Conservation (phyloP, 1,284 basidiomycete genomes). For the Cutaneotrichosporon cavernicola region DNA sequence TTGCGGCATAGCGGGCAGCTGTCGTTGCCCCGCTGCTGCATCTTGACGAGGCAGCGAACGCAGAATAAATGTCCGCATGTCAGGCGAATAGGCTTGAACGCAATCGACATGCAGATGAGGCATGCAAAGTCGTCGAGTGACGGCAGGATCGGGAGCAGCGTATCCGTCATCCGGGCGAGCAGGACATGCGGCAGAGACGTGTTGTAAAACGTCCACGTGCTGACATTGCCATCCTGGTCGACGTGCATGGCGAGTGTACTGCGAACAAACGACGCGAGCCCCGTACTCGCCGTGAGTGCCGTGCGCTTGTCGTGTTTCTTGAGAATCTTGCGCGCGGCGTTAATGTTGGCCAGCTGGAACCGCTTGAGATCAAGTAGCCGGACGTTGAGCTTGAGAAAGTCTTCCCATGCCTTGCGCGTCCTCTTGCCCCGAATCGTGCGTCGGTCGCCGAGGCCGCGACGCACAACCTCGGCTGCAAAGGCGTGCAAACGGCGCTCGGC, state of each 20-base stretch:
- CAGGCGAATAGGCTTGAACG: slow-evolving; percentile 84
- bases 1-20: slow-evolving; percentile 85
- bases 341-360: slow-evolving; percentile 82
- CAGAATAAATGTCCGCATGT: slow-evolving; percentile 89
- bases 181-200: slow-evolving; percentile 72
- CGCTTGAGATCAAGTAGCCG: slow-evolving; percentile 83
- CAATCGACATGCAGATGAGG: slow-evolving; percentile 73
- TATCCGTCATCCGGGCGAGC: slow-evolving; percentile 80
- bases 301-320: slow-evolving; percentile 91
- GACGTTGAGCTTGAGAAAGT: slow-evolving; percentile 77
- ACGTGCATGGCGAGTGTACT: slow-evolving; percentile 44
- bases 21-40: slow-evolving; percentile 78
- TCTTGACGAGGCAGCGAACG: slow-evolving; percentile 85
- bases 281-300: slow-evolving; percentile 56
- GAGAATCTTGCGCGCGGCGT: slow-evolving; percentile 84
- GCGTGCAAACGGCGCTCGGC: slow-evolving; percentile 68
- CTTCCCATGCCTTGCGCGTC: slow-evolving; percentile 67
- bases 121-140: slow-evolving; percentile 67
- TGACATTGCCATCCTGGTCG: slow-evolving; percentile 42
- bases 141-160: slow-evolving; percentile 65
- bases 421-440: slow-evolving; percentile 64
- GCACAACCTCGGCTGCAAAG: slow-evolving; percentile 69
- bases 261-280: slow-evolving; percentile 53
- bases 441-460: slow-evolving; percentile 62
- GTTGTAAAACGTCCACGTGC: slow-evolving; percentile 55